Evolutionary conservation across 495 filamentous ascomycete species (phyloP).

Genomic region (Neurospora pannonica): DNA sequence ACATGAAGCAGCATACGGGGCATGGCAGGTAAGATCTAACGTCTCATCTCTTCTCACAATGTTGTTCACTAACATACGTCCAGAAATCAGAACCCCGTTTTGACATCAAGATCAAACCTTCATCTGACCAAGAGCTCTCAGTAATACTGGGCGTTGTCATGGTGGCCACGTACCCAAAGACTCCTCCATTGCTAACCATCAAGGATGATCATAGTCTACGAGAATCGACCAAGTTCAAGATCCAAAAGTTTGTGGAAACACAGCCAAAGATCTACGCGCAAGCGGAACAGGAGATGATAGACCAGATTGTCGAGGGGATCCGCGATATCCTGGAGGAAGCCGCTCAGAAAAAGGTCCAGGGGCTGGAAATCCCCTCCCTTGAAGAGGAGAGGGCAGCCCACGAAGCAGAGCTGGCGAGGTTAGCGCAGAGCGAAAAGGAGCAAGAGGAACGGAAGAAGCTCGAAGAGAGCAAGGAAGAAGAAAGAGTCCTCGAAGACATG

Average conservation of each 20-base stretch:
- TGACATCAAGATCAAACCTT: constrained; percentile 64
- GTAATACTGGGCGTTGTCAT: constrained; percentile 61
- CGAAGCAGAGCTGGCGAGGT: constrained; percentile 40
- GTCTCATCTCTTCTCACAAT: not conserved
- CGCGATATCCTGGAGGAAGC: constrained; percentile 86
- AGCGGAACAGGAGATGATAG: constrained; percentile 69
- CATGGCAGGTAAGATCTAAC: constrained; percentile 64
- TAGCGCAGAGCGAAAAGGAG: constrained; percentile 40
- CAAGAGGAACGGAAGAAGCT: constrained; percentile 39
- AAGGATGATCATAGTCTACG: constrained; percentile 52
- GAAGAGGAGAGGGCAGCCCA: constrained; percentile 78
- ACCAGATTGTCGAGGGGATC: constrained; percentile 71
- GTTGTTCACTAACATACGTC: constrained; percentile 15
- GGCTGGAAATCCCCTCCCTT: constrained; percentile 69
- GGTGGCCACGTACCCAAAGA: constrained; percentile 89
- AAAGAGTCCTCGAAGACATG: constrained; percentile 62
- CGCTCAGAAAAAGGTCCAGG: constrained; percentile 59
- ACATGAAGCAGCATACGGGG: constrained; percentile 58
- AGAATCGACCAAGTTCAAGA: constrained; percentile 53
- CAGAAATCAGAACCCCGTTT: constrained; percentile 73
- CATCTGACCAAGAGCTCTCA: constrained; percentile 54
- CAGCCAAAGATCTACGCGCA: constrained; percentile 56
- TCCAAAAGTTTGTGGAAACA: constrained; percentile 58
- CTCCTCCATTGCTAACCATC: constrained; percentile 63
- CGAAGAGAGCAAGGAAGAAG: constrained; percentile 61